Conservation (phyloP, 1,284 basidiomycete genomes). For the Bjerkandera adusta region DNA sequence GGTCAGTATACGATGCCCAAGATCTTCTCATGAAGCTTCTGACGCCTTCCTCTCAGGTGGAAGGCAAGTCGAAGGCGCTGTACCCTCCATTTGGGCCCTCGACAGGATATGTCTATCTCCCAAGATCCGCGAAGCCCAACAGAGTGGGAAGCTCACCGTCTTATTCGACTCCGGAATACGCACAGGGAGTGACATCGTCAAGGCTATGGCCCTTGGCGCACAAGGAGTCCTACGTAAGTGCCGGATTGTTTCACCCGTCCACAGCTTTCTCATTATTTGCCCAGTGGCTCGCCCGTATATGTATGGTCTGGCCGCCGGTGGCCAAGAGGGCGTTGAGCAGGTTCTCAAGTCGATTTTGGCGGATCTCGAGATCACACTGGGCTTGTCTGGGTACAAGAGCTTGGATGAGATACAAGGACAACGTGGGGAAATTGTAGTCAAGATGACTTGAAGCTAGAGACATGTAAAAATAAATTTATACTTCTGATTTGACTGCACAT, state of each 20-base stretch:
- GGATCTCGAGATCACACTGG: conserved; percentile 54
- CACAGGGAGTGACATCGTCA: conserved; percentile 73
- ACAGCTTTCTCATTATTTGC: neutral
- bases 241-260: neutral
- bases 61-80: conserved; percentile 78
- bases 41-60: conserved; percentile 47
- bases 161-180: conserved; percentile 82
- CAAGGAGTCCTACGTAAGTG: conserved; percentile 61
- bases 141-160: conserved; percentile 58
- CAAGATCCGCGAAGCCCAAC: conserved; percentile 56
- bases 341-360: conserved; percentile 49
- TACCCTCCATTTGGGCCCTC: conserved; percentile 70
- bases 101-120: conserved; percentile 57
- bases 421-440: conserved; percentile 24
- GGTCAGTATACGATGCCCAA: conserved; percentile 38
- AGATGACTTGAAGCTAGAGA: conserved; percentile 11
- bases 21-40: neutral
- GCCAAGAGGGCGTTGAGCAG: conserved; percentile 52
- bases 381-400: conserved; percentile 39
- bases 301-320: conserved; percentile 52
- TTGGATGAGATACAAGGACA: conserved; percentile 37
- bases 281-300: conserved; percentile 47
- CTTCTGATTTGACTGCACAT: no score
- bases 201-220: conserved; percentile 71
- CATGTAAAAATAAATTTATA: no score